phyloP scores from a whole-genome alignment of 305 asterid genomes.

The Plantago coronopus region DNA sequence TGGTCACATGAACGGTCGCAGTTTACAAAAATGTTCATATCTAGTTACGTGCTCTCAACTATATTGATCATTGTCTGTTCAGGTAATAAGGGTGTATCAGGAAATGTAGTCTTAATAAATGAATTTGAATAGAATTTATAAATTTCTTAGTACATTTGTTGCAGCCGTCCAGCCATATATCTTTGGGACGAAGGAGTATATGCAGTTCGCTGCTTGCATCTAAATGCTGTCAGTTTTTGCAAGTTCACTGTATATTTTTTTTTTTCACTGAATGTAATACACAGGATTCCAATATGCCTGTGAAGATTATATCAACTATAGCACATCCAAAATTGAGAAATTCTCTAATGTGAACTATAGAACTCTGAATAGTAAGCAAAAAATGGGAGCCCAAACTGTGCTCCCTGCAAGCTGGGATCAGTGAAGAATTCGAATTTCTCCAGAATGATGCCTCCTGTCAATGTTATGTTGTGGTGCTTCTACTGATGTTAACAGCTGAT shows the following conservation, averaged over 20 bases:
- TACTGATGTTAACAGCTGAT: constrained; percentile 12
- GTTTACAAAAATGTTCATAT: too few relatives aligned
- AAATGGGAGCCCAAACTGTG: constrained; percentile 1
- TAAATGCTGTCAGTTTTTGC: neutral
- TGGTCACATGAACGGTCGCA: too few relatives aligned
- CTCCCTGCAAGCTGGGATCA: neutral
- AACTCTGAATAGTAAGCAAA: neutral
- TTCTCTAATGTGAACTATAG: constrained; percentile 3
- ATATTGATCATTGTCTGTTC: too few relatives aligned
- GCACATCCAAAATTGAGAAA: neutral
- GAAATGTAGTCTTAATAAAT: too few relatives aligned
- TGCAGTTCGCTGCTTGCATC: neutral
- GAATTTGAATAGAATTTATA: too few relatives aligned
- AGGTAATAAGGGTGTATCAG: too few relatives aligned
- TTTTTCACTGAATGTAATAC: neutral
- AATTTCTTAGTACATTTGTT: too few relatives aligned
- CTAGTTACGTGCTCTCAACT: too few relatives aligned
- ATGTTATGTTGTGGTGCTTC: neutral
- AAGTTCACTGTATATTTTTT: neutral
- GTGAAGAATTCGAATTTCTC: neutral
- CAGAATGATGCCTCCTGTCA: neutral
- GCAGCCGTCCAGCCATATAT: too few relatives aligned
- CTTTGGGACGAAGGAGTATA: too few relatives aligned
- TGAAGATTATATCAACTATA: neutral
- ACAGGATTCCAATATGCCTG: neutral